A percentile compares a stretch with the other conserved stretches of the same genome.
These are phyloP conservation scores for Fusarium citri DNA, from an alignment of 2,329 filamentous ascomycete genomes.

Conservation along the genomic window DNA sequence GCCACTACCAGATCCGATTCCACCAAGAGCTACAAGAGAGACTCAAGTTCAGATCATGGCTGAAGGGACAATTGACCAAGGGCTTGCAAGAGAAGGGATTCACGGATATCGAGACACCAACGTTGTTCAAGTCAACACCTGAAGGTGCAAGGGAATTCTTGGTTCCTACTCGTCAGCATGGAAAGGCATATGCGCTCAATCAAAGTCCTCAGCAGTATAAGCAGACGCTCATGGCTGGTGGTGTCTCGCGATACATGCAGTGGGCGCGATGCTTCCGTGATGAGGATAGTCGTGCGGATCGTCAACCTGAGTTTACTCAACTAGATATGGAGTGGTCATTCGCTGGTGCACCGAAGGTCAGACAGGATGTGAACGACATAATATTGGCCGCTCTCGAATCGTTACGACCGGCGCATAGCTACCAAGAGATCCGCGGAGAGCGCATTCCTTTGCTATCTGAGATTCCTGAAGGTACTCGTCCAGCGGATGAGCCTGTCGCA, in stretches of 20 bases:
- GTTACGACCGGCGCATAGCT: constrained; percentile 60
- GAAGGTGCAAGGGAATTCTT: constrained; percentile 96
- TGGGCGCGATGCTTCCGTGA: constrained; percentile 96
- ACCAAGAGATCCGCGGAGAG: constrained; percentile 67
- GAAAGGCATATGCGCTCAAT: constrained; percentile 87
- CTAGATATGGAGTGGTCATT: constrained; percentile 96
- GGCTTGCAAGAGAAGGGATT: constrained; percentile 70
- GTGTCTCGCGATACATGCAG: constrained; percentile 86
- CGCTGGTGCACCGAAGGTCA: constrained; percentile 62
- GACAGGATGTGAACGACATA: constrained; percentile 52
- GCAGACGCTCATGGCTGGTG: constrained; percentile 94
- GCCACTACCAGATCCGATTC: constrained; percentile 88
- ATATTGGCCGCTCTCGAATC: constrained; percentile 47
- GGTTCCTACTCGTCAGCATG: constrained; percentile 83
- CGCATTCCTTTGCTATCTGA: constrained; percentile 49
- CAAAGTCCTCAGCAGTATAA: constrained; percentile 99
- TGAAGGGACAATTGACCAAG: constrained; percentile 64
- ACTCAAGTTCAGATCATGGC: constrained; percentile 75
- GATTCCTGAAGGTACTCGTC: constrained; percentile 34
- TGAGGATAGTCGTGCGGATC: constrained; percentile 90
- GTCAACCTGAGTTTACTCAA: constrained; percentile 96
- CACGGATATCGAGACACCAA: constrained; percentile 87
- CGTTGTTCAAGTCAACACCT: constrained; percentile 97
- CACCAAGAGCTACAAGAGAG: constrained; percentile 74
- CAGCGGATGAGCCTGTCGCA: constrained; percentile 37